A percentile compares a stretch with the other conserved stretches of the same genome.
Evolutionary conservation across 129 eudicot genomes (phyloP).

Genomic region (Dittrichia graveolens): DNA sequence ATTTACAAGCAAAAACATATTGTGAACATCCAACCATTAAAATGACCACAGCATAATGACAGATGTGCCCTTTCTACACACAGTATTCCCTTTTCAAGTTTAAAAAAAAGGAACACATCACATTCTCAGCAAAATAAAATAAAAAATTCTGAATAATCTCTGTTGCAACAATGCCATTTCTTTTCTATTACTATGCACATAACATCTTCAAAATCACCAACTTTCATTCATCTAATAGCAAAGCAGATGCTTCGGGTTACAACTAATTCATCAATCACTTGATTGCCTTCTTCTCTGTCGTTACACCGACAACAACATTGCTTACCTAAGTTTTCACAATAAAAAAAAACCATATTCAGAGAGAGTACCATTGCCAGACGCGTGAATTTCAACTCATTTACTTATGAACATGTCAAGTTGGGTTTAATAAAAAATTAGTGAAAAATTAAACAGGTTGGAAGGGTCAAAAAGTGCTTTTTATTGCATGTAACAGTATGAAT

Average conservation of each 20-base stretch:
- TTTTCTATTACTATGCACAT: conserved; percentile 35
- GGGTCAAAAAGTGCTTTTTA: too few relatives aligned
- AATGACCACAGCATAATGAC: background rate
- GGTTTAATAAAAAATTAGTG: too few relatives aligned
- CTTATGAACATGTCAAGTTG: too few relatives aligned
- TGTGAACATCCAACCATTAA: conserved; percentile 21
- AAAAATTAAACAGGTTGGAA: too few relatives aligned
- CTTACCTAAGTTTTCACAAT: conserved; percentile 48
- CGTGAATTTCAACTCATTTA: too few relatives aligned
- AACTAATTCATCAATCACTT: background rate
- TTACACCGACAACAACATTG: conserved; percentile 76
- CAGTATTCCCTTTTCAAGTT: conserved; percentile 10
- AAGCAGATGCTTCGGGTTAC: background rate
- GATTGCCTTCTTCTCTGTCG: conserved; percentile 47
- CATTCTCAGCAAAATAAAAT: background rate
- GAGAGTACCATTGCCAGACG: too few relatives aligned
- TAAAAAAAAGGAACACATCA: conserved; percentile 19
- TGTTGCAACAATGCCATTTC: conserved; percentile 21
- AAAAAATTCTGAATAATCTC: background rate
- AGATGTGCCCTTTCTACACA: conserved; percentile 24
- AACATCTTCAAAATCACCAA: conserved; percentile 23
- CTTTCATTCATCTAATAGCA: conserved; percentile 9
- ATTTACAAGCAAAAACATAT: background rate
- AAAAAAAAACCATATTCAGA: background rate
- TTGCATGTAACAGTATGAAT: too few relatives aligned